Evolutionary conservation across 192 early-diverging fungal genomes (phyloP), one percentile per base, ranked within the genome.

Genomic region (Lobulomyces angularis): DNA sequence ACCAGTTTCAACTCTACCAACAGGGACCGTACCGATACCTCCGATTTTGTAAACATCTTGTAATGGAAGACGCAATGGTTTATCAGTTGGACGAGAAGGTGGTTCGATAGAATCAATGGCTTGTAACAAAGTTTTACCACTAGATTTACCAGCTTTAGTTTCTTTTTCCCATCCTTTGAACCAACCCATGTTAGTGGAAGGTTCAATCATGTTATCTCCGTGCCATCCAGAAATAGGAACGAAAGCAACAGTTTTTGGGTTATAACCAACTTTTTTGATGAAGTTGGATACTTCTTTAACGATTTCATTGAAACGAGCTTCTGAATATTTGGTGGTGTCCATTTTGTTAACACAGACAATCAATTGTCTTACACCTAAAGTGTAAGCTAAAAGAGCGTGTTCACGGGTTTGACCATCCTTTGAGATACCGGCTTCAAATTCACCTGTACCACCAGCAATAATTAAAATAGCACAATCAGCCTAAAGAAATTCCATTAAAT

Each of bases 301-400:
- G 69, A 92, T 92, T 72, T 93, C 90, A 51, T 79, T 71, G 81
- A 82, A 94, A 63, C 93, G 90, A 56, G 76, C 85, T 73, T 92
- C 78, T 61, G 75, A 81, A 79, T 81, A 97, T 68, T 84, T 81
- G 80, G 81, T 81, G 64, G 93, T 77, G 82, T 97, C 93, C 90
- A 97, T 97, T 83, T 97, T 97, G 88, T 97, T 97, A 71, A 97
- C 80, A 64, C 86, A 90, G 53, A 97, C 90, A 49, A 97, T 90
- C 64, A 97, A 80, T 79, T 97, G 93, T 60, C 72, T 79, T 65
- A 97, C 93, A 82, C 93, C 93, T 51, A 97, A 86, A 62, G 87
- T 89, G 85, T 78, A 88, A 51, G 87, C 87, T 43, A 97, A 82
- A 66, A 90, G 85, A 55, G 89, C 90, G 82, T 97, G 93, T 77